Percentiles rank a stretch among this genome's conserved stretches.
phyloP scores from a whole-genome alignment of 2,329 filamentous ascomycete species.

The Fusarium nodosum region DNA sequence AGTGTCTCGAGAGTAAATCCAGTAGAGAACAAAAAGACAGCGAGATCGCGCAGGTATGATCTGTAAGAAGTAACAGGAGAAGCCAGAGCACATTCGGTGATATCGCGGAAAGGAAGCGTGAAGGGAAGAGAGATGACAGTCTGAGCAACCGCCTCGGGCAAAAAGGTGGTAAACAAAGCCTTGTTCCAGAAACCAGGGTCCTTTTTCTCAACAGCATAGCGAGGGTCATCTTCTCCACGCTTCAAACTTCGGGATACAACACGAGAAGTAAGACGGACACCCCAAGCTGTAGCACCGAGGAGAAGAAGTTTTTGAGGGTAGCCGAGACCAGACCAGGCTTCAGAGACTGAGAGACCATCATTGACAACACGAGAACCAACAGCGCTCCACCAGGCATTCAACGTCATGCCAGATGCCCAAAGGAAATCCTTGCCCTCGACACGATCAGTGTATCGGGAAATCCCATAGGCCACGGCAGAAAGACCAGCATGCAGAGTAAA shows the following conservation, averaged over 20 bases:
- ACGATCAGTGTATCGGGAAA: conserved; percentile 17
- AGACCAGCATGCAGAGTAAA: conserved; percentile 21
- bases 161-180: conserved; percentile 3
- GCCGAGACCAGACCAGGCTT: conserved; percentile 9
- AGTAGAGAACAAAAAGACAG: conserved; percentile 18
- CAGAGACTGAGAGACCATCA: neutral
- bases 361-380: conserved; percentile 11
- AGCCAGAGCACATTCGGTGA: conserved; percentile 3
- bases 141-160: conserved; percentile 28
- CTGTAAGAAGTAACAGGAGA: conserved; percentile 18
- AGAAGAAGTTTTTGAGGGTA: conserved; percentile 24
- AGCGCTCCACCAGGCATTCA: conserved; percentile 34
- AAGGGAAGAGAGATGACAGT: conserved; percentile 25
- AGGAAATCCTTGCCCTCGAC: conserved; percentile 25
- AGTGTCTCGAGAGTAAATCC: conserved; percentile 14
- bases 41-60: neutral
- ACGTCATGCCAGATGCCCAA: conserved; percentile 27
- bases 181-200: conserved; percentile 20
- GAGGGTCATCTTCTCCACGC: conserved; percentile 17
- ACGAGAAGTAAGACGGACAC: conserved; percentile 4
- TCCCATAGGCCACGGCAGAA: conserved; percentile 7
- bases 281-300: conserved; percentile 14
- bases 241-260: conserved; percentile 19
- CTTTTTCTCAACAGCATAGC: conserved; percentile 6
- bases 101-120: conserved; percentile 18